phyloP scores from a whole-genome alignment of 2,329 filamentous ascomycete genomes.

The Colletotrichum cuscutae region DNA sequence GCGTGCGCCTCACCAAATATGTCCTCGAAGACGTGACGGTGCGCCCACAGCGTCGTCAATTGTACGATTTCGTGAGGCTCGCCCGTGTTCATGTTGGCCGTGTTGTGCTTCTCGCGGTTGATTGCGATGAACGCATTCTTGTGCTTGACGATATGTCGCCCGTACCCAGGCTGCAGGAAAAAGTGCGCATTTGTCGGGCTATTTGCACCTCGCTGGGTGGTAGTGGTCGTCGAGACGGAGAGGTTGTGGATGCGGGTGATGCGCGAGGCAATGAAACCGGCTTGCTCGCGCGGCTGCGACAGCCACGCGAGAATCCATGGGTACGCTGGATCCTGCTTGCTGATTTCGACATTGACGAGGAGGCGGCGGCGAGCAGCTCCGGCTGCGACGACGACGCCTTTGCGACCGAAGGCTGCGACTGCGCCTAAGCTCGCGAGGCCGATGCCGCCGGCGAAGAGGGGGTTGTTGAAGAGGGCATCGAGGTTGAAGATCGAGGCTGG shows the following conservation, averaged over 20 bases:
- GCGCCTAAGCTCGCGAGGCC: slow-evolving; percentile 91
- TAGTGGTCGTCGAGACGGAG: slow-evolving; percentile 63
- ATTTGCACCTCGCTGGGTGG: slow-evolving; percentile 70
- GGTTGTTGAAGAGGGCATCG: slow-evolving; percentile 71
- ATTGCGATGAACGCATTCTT: slow-evolving; percentile 89
- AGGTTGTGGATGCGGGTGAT: slow-evolving; percentile 70
- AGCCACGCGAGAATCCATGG: slow-evolving; percentile 96
- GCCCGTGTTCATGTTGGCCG: slow-evolving; percentile 83
- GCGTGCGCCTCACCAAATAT: slow-evolving; percentile 89
- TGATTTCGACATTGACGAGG: slow-evolving; percentile 95
- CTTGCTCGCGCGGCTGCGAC: slow-evolving; percentile 78
- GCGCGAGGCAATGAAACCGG: slow-evolving; percentile 67
- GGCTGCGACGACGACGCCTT: slow-evolving; percentile 77
- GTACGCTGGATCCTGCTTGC: slow-evolving; percentile 92
- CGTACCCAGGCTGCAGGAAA: slow-evolving; percentile 89
- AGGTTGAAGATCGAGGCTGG: slow-evolving; percentile 52
- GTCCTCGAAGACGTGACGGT: slow-evolving; percentile 89
- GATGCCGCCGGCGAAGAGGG: slow-evolving; percentile 78
- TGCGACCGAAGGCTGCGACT: slow-evolving; percentile 81
- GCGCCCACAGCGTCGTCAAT: slow-evolving; percentile 89
- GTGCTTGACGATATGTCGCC: slow-evolving; percentile 88
- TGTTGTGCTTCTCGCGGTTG: slow-evolving; percentile 85
- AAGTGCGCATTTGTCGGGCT: slow-evolving; percentile 81
- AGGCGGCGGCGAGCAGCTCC: slow-evolving; percentile 83
- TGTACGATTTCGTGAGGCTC: slow-evolving; percentile 95